Conservation (phyloP, 768 basidiomycete species). For the Pluteus cervinus region DNA sequence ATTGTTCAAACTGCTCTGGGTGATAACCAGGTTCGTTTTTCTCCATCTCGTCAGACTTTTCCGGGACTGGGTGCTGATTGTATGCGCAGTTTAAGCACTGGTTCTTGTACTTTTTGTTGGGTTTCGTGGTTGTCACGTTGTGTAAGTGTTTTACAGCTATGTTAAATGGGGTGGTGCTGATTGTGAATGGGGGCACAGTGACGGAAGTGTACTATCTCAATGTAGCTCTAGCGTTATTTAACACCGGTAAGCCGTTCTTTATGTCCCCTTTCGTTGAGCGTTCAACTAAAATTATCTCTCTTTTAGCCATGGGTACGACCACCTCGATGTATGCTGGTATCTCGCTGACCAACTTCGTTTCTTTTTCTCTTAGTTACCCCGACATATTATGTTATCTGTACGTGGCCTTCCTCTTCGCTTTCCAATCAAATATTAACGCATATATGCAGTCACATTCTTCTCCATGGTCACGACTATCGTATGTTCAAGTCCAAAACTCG, state of each 20-base stretch:
- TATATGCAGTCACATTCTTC: constrained; percentile 64
- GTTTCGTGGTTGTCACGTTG: constrained; percentile 79
- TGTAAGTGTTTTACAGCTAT: constrained; percentile 35
- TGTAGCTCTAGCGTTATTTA: constrained; percentile 92
- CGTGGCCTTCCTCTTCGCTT: constrained; percentile 17
- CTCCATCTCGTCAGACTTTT: not conserved
- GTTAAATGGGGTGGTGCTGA: constrained; percentile 9
- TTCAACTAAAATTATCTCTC: constrained; percentile 9
- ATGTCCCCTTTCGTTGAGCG: constrained; percentile 1
- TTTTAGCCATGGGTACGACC: constrained; percentile 66
- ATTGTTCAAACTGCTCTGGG: constrained; percentile 78
- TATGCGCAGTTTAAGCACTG: constrained; percentile 73
- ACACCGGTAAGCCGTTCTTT: constrained; percentile 54
- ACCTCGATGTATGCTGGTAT: constrained; percentile 7
- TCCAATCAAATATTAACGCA: constrained; percentile 8
- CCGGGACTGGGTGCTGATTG: constrained; percentile 2
- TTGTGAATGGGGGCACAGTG: constrained; percentile 32
- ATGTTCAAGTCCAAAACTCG: constrained; percentile 26
- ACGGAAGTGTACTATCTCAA: constrained; percentile 95
- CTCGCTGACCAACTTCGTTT: constrained; percentile 2
- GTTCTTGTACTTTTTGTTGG: constrained; percentile 87
- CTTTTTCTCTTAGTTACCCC: constrained; percentile 57
- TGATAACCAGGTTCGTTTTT: constrained; percentile 61
- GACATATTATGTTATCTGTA: constrained; percentile 83
- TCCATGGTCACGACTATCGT: constrained; percentile 82